phyloP scores from a whole-genome alignment of 1,284 basidiomycete species.

The Pascua sp. region DNA sequence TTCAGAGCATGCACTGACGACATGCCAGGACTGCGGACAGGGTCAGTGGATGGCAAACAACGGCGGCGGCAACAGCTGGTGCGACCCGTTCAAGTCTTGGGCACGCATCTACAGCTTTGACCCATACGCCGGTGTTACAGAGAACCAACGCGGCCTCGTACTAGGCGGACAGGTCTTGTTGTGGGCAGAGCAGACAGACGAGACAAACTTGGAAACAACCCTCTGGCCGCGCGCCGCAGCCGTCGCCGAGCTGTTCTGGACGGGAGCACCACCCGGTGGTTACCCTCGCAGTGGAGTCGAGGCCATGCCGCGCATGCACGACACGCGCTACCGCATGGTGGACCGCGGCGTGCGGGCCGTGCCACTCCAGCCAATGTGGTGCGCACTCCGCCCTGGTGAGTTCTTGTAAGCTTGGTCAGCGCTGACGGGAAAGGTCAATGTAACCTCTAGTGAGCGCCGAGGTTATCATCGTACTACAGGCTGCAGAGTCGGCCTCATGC shows the following conservation, averaged over 20 bases:
- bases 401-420: background rate
- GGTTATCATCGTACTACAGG: too few relatives aligned
- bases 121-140: slow-evolving; percentile 60
- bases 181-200: slow-evolving; percentile 73
- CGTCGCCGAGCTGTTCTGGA: slow-evolving; percentile 79
- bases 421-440: too few relatives aligned
- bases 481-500: background rate
- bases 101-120: slow-evolving; percentile 63
- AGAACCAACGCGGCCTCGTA: slow-evolving; percentile 56
- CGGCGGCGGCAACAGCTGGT: slow-evolving; percentile 59
- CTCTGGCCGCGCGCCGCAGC: slow-evolving; percentile 76
- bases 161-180: slow-evolving; percentile 65
- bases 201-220: slow-evolving; percentile 65
- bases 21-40: slow-evolving; percentile 64
- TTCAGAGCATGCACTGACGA: background rate
- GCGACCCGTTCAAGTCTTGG: slow-evolving; percentile 75
- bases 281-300: slow-evolving; percentile 51
- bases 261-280: slow-evolving; percentile 52
- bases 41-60: slow-evolving; percentile 65
- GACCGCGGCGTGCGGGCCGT: slow-evolving; percentile 65
- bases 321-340: slow-evolving; percentile 65
- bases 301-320: slow-evolving; percentile 73
- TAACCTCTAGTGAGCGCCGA: too few relatives aligned
- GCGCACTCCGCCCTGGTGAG: slow-evolving; percentile 63
- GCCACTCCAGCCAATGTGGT: slow-evolving; percentile 75